These are phyloP conservation scores for Penicillium bialowiezense DNA, from an alignment of 495 filamentous ascomycete genomes.

Conservation along the genomic window DNA sequence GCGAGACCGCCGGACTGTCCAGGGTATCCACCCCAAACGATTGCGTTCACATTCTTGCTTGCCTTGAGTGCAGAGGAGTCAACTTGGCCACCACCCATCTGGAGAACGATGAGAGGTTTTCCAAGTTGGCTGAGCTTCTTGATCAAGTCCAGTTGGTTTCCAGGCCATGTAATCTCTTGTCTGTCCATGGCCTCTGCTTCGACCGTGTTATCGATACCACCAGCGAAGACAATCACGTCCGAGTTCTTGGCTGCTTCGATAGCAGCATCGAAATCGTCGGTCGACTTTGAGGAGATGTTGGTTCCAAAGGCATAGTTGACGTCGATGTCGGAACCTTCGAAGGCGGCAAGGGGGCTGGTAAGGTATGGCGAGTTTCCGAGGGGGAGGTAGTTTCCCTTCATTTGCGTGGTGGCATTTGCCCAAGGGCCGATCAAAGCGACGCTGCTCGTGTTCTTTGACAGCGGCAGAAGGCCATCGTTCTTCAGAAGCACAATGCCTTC, in stretches of 20 bases:
- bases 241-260: slow-evolving; percentile 47
- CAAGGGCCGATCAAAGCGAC: slow-evolving; percentile 60
- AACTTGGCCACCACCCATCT: slow-evolving; percentile 59
- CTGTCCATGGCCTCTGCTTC: slow-evolving; percentile 57
- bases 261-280: slow-evolving; percentile 38
- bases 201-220: slow-evolving; percentile 55
- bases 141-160: slow-evolving; percentile 55
- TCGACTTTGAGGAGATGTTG: slow-evolving; percentile 39
- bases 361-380: slow-evolving; percentile 55
- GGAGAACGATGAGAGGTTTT: slow-evolving; percentile 56
- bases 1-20: slow-evolving; percentile 58
- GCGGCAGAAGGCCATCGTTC: slow-evolving; percentile 56
- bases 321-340: slow-evolving; percentile 34
- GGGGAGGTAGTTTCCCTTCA: slow-evolving; percentile 59
- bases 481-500: slow-evolving; percentile 60
- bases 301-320: slow-evolving; percentile 50
- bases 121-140: slow-evolving; percentile 42
- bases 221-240: slow-evolving; percentile 55
- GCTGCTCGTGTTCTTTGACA: slow-evolving; percentile 34
- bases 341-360: slow-evolving; percentile 49
- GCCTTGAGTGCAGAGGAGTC: slow-evolving; percentile 51
- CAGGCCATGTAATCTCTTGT: slow-evolving; percentile 55
- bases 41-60: slow-evolving; percentile 48
- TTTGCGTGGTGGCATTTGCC: slow-evolving; percentile 55
- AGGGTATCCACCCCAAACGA: slow-evolving; percentile 59